A percentile compares a stretch with the other conserved stretches of the same genome.
phyloP scores from a whole-genome alignment of 2,329 filamentous ascomycete genomes.

The Coniella lustricola region DNA sequence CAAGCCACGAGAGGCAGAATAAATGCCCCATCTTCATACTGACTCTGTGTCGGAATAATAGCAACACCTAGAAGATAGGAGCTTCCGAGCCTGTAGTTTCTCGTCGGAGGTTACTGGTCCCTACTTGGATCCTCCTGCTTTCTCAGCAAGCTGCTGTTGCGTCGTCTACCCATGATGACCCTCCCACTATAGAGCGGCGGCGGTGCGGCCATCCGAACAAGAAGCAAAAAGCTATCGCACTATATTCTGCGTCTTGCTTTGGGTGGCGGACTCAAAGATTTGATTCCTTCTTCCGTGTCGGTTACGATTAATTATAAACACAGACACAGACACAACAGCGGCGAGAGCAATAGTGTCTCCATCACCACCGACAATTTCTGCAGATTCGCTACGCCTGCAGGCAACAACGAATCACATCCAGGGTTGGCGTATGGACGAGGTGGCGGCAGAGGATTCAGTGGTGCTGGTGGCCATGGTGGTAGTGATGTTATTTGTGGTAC shows the following conservation, averaged over 20 bases:
- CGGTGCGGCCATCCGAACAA: not conserved
- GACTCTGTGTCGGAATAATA: constrained; percentile 18
- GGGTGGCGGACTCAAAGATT: not conserved
- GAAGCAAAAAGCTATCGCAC: not conserved
- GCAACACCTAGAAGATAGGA: constrained; percentile 41
- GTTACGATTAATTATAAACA: constrained; percentile 2
- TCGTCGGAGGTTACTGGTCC: constrained; percentile 7
- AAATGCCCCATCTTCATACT: too few species aligned
- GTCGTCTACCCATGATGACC: not conserved
- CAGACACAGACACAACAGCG: not conserved
- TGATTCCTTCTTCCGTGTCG: constrained; percentile 2
- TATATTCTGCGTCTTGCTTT: not conserved
- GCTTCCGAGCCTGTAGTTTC: constrained; percentile 24
- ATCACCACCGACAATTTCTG: too few species aligned
- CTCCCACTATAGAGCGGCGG: constrained; percentile 1
- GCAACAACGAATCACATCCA: not conserved
- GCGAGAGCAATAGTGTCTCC: too few species aligned
- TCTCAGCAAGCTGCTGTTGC: not conserved
- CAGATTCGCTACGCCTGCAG: constrained; percentile 5
- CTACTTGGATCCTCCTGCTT: not conserved
- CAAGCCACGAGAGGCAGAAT: too few species aligned
- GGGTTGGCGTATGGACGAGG: not conserved
- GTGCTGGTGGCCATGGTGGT: not conserved
- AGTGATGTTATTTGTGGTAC: constrained; percentile 3
- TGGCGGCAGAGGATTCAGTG: too few species aligned